Conservation (phyloP, 2,329 filamentous ascomycete genomes). For the Metarhizium humberi region DNA sequence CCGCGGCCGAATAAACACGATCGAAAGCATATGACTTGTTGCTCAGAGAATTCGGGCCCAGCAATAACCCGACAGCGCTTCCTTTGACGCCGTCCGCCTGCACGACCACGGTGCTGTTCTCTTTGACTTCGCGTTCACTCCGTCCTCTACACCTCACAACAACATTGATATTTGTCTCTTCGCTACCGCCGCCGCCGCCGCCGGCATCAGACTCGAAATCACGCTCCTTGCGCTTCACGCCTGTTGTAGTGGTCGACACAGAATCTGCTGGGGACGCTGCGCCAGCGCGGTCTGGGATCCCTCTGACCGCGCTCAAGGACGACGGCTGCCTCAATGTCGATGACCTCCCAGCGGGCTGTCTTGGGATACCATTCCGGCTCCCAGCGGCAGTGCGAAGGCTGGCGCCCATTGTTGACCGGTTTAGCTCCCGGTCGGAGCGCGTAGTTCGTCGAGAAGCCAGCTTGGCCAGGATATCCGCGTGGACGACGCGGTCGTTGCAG, state of each 20-base stretch:
- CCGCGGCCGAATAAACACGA: slow-evolving; percentile 90
- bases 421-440: slow-evolving; percentile 8
- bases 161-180: slow-evolving; percentile 96
- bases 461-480: slow-evolving; percentile 1
- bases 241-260: slow-evolving; percentile 39
- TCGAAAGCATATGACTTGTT: slow-evolving; percentile 98
- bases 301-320: slow-evolving; percentile 1
- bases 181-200: slow-evolving; percentile 29
- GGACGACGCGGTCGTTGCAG: not conserved
- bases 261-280: slow-evolving; percentile 55
- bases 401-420: slow-evolving; percentile 4
- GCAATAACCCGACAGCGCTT: slow-evolving; percentile 73
- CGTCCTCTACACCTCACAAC: slow-evolving; percentile 90
- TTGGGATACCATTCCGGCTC: slow-evolving; percentile 2
- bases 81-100: slow-evolving; percentile 82
- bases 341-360: slow-evolving; percentile 2
- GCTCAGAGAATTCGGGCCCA: slow-evolving; percentile 85
- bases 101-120: slow-evolving; percentile 92
- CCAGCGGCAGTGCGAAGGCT: slow-evolving; percentile 1
- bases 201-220: slow-evolving; percentile 59
- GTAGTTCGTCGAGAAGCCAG: slow-evolving; percentile 9
- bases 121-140: slow-evolving; percentile 82
- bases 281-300: slow-evolving; percentile 5
- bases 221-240: slow-evolving; percentile 76
- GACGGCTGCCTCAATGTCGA: slow-evolving; percentile 4